phyloP scores from a whole-genome alignment of 345 rosid genomes.

The Euphorbia pulcherrima region DNA sequence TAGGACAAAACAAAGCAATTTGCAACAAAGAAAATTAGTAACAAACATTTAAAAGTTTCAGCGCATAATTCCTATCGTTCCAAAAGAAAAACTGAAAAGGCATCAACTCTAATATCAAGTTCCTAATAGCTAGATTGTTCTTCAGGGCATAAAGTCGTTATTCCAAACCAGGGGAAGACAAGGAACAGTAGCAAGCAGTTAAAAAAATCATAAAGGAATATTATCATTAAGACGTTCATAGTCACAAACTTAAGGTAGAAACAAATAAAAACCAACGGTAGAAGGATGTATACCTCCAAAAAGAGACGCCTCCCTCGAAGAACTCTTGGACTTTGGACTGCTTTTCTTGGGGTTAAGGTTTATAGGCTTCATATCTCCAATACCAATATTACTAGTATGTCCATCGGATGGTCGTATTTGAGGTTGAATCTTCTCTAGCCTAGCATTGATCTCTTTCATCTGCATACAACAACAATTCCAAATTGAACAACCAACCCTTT shows the following conservation, averaged over 20 bases:
- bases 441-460: conserved; percentile 95
- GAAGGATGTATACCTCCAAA: conserved; percentile 68
- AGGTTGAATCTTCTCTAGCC: conserved; percentile 90
- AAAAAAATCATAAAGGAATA: neutral
- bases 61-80: neutral
- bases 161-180: neutral
- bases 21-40: conserved; percentile 6
- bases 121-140: neutral
- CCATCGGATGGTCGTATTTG: conserved; percentile 61
- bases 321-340: conserved; percentile 80
- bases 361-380: conserved; percentile 59
- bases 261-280: neutral
- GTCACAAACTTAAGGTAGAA: neutral
- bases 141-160: neutral
- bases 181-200: neutral
- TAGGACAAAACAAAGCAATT: neutral
- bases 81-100: neutral
- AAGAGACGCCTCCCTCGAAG: conserved; percentile 74
- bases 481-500: neutral
- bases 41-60: neutral
- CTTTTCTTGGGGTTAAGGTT: conserved; percentile 64
- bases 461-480: conserved; percentile 32
- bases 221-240: neutral
- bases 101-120: neutral
- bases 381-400: conserved; percentile 40